Percentiles rank a stretch among this genome's conserved stretches.
phyloP scores from a whole-genome alignment of 148 eudicot species.

The Chenopodium berlandieri region DNA sequence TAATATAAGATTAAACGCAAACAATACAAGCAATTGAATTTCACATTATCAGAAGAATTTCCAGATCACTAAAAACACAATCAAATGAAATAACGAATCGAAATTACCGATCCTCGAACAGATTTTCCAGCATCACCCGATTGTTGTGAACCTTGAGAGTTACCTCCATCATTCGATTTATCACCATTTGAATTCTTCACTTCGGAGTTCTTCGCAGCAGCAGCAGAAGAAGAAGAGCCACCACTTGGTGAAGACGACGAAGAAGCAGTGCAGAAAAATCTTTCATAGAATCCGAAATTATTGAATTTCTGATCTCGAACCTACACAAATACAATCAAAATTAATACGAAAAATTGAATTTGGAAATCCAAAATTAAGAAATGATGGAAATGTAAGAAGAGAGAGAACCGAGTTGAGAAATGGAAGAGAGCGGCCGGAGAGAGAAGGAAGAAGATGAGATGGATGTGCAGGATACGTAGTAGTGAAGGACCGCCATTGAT shows the following conservation, averaged over 20 bases:
- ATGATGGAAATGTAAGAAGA: not conserved
- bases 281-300: slow-evolving; percentile 22
- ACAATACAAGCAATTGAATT: not conserved
- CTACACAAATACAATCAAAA: slow-evolving; percentile 11
- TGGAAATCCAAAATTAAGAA: not conserved
- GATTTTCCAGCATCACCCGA: slow-evolving; percentile 61
- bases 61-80: not conserved
- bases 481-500: slow-evolving; percentile 24
- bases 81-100: not conserved
- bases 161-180: slow-evolving; percentile 29
- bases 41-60: not conserved
- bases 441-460: slow-evolving; percentile 3
- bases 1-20: not conserved
- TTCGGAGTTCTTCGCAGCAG: slow-evolving; percentile 17
- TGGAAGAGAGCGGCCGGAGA: not conserved
- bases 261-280: slow-evolving; percentile 33
- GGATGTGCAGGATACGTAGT: not conserved
- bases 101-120: slow-evolving; percentile 78
- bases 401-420: not conserved
- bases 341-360: not conserved
- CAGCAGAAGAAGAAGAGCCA: slow-evolving; percentile 10
- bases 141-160: slow-evolving; percentile 50
- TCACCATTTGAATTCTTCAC: slow-evolving; percentile 28
- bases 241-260: slow-evolving; percentile 18
- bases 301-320: slow-evolving; percentile 24